Conservation (phyloP, 805 yeast species). For the Candida railenensis region DNA sequence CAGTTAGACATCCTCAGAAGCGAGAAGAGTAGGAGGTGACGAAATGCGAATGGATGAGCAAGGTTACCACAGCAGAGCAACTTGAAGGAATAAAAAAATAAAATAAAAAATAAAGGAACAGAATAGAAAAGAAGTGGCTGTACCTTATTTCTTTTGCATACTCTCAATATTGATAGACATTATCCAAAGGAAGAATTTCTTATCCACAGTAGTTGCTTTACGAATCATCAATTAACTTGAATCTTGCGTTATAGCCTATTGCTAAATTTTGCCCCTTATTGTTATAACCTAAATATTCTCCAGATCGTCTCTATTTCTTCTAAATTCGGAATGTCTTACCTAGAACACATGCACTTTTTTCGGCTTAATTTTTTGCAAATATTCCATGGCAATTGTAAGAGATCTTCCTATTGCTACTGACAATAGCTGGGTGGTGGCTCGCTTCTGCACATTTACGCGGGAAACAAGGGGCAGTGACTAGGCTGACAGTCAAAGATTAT, state of each 20-base stretch:
- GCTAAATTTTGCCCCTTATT: not conserved
- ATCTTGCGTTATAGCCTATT: not conserved
- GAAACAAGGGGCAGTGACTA: not conserved
- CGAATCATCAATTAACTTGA: no score
- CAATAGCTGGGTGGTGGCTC: not conserved
- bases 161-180: no score
- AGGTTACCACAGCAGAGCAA: no score
- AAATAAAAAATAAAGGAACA: no score
- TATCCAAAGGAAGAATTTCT: no score
- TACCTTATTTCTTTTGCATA: not conserved
- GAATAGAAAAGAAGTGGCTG: not conserved
- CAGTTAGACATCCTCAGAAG: no score
- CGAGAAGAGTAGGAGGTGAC: no score
- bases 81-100: no score
- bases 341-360: not conserved
- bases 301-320: not conserved
- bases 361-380: not conserved
- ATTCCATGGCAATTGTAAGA: not conserved
- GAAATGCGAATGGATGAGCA: no score
- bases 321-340: not conserved
- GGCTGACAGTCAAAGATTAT: not conserved
- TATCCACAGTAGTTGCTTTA: no score
- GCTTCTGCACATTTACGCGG: not conserved
- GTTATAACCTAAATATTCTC: not conserved
- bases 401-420: not conserved